Percentiles rank a stretch among this genome's conserved stretches.
Conservation (phyloP, 257 asterid genomes). For the Solanum habrochaites region DNA sequence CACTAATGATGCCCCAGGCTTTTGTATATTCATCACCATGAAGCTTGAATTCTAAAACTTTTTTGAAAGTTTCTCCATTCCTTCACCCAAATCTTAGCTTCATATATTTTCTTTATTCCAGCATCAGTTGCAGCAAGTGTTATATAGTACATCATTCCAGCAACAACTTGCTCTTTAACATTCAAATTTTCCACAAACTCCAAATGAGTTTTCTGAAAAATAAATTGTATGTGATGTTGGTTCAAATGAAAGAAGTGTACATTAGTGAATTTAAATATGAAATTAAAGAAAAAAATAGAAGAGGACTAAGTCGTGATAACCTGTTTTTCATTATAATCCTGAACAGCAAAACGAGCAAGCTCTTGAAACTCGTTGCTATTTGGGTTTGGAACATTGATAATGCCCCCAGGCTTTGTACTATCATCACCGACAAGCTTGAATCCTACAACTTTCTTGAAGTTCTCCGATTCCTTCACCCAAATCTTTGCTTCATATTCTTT, state of each 20-base stretch:
- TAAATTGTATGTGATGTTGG: too few species aligned
- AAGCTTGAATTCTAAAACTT: not conserved
- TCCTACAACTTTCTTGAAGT: not conserved
- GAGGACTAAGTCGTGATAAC: too few species aligned
- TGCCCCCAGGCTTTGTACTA: not conserved
- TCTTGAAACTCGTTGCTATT: not conserved
- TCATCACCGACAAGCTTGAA: not conserved
- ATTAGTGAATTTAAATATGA: too few species aligned
- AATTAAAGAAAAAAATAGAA: too few species aligned
- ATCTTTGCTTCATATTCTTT: not conserved
- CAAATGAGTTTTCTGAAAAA: not conserved
- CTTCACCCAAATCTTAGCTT: slow-evolving; percentile 1
- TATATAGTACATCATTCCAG: not conserved
- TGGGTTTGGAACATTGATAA: not conserved
- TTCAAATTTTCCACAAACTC: not conserved
- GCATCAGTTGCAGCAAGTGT: not conserved
- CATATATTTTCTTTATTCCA: not conserved
- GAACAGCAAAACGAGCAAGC: slow-evolving; percentile 1
- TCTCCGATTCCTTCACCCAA: not conserved
- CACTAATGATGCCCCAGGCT: not conserved
- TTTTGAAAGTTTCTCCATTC: slow-evolving; percentile 3
- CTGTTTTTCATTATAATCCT: not conserved
- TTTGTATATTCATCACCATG: not conserved
- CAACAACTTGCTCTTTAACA: not conserved
- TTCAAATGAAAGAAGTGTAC: too few species aligned